Base-by-base conservation (phyloP, 371 early-diverging fungal genomes). In the Polyrhizophydium stewartii region DNA sequence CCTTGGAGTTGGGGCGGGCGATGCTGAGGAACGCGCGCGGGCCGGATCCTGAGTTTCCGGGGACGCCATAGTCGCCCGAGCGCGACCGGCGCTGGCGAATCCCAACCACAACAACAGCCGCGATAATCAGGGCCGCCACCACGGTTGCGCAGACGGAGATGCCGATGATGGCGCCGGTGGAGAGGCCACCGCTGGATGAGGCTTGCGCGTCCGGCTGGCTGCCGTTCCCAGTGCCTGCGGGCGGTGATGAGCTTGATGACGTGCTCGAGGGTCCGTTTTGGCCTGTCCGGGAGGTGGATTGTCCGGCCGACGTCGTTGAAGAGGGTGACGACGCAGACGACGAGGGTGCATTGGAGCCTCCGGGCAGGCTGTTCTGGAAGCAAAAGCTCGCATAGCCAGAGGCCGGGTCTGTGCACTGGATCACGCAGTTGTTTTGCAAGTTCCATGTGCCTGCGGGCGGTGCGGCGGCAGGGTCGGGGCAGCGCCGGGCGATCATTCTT, bases 391-490 rank as follows among this genome's bases (percentile, higher is more conserved):
- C n/a, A n/a, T n/a, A n/a, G n/a, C 30, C 53, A 53, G 25, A 53
- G 53, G 25, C 25, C n/a, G n/a, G n/a, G n/a, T n/a, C n/a, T 32
- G 53, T 53, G 27, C 53, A 53, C 27, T 6, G 5, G 19, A 27
- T 9, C 5, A 27, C 53, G 35, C 53, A 53, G 35, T 9, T 24
- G 53, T 53, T 53, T 53, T 53, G 53, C 32, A 30, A 5, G 10
- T 53, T 6, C 53, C 53, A 53, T 2, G 53, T 30, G 5, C 53
- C 53, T 53, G 53, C n/a, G n/a, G n/a, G n/a, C n/a, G n/a, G n/a
- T n/a, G n/a, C n/a, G n/a, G n/a, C n/a, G n/a, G n/a, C n/a, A n/a
- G n/a, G n/a, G n/a, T n/a, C n/a, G n/a, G n/a, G n/a, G n/a, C n/a
- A n/a, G n/a, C n/a, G n/a, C n/a, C n/a, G n/a, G n/a, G n/a, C n/a